A percentile compares a stretch with the other conserved stretches of the same genome.
phyloP scores from a whole-genome alignment of 2,329 filamentous ascomycete genomes.

The Aspergillus floridensis region DNA sequence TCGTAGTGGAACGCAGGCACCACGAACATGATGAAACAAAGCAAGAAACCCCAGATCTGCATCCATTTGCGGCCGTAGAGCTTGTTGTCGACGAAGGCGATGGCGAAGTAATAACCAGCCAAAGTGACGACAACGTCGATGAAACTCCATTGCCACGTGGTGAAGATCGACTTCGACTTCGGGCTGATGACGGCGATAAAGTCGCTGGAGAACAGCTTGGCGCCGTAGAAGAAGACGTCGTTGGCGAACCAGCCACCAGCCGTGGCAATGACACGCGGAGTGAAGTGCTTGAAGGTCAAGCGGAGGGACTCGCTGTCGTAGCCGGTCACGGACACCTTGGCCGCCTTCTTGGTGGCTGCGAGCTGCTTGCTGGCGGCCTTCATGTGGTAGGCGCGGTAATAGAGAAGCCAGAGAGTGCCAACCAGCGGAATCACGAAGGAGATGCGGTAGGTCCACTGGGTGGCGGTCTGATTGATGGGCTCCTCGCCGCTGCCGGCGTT shows the following conservation, averaged over 20 bases:
- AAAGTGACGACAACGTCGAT: conserved; percentile 3
- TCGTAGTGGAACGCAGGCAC: conserved; percentile 4
- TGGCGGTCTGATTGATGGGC: conserved; percentile 1
- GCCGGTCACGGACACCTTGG: background rate
- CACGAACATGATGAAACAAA: conserved; percentile 6
- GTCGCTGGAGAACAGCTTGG: conserved; percentile 7
- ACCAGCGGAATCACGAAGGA: conserved; percentile 5
- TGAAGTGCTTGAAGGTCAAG: conserved; percentile 4
- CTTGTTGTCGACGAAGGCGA: conserved; percentile 4
- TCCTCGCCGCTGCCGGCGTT: conserved; percentile 3
- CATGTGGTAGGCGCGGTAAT: conserved; percentile 9
- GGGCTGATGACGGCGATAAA: conserved; percentile 2
- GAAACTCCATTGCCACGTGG: conserved; percentile 4
- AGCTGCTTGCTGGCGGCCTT: conserved; percentile 7
- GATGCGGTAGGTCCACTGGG: conserved; percentile 8
- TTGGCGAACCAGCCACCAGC: conserved; percentile 6
- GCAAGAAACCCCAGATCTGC: conserved; percentile 5
- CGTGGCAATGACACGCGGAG: conserved; percentile 1
- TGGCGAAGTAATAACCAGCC: background rate
- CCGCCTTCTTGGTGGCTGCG: conserved; percentile 3
- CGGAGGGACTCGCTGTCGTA: conserved; percentile 2
- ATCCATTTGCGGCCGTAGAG: conserved; percentile 7
- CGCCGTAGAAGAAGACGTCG: conserved; percentile 4
- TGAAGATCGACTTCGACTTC: background rate
- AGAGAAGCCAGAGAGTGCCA: conserved; percentile 5